Conservation (phyloP, 208 protist species). For the Acanthamoeba royreba region DNA sequence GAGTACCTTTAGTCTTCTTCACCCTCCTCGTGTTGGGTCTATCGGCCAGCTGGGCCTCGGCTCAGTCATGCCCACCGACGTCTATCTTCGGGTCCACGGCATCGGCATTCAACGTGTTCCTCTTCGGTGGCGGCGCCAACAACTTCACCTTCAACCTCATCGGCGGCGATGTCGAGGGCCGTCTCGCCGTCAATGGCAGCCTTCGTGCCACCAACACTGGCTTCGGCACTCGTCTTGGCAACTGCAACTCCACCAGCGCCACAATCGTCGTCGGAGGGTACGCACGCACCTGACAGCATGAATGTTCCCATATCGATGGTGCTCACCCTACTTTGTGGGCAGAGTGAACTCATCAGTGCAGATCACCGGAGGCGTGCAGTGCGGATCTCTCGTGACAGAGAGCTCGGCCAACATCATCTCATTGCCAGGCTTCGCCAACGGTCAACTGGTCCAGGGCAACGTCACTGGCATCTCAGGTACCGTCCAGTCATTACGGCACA, state of each 20-base stretch:
- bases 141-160: background rate
- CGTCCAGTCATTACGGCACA: no score
- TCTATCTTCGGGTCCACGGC: background rate
- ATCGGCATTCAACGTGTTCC: background rate
- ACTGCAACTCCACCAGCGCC: background rate
- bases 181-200: background rate
- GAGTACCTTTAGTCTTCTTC: background rate
- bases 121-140: background rate
- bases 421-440: background rate
- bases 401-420: conserved; percentile 9
- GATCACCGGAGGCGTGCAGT: background rate
- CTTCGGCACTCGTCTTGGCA: background rate
- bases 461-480: background rate
- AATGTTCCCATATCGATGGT: background rate
- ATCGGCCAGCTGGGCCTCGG: background rate
- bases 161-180: background rate
- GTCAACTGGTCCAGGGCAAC: background rate
- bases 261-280: background rate
- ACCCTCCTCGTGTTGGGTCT: background rate
- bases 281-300: background rate
- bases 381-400: background rate
- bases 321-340: background rate
- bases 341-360: background rate
- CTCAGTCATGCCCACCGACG: background rate
- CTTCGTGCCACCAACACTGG: background rate